phyloP scores from a whole-genome alignment of 73 alveolate species.

The Blepharisma stoltei region DNA sequence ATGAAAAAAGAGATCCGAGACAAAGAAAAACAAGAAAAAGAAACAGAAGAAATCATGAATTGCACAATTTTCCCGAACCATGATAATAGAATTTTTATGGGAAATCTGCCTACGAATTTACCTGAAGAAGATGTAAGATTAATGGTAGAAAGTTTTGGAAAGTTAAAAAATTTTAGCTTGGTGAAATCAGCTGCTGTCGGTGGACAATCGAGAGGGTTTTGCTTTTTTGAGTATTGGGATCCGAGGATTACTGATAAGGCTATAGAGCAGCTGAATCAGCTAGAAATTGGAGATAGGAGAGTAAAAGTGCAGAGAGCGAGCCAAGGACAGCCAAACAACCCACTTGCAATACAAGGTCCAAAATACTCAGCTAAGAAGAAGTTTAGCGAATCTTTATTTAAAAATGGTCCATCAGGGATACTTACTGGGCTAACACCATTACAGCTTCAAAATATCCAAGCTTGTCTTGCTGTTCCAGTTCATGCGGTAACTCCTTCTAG shows the following conservation, averaged over 20 bases:
- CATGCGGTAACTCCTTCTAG: conserved; percentile 21
- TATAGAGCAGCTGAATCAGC: conserved; percentile 71
- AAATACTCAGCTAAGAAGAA: background rate
- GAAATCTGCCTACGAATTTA: conserved; percentile 71
- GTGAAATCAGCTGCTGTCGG: conserved; percentile 63
- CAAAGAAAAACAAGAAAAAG: conserved; percentile 33
- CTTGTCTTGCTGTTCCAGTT: conserved; percentile 20
- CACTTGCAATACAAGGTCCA: conserved; percentile 9
- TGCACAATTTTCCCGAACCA: conserved; percentile 24
- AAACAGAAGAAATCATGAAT: conserved; percentile 39
- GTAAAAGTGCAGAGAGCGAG: conserved; percentile 74
- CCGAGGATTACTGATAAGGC: conserved; percentile 81
- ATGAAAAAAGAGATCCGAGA: conserved; percentile 43
- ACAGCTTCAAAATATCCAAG: conserved; percentile 24
- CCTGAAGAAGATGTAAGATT: conserved; percentile 72
- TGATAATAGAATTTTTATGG: conserved; percentile 78
- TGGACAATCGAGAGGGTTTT: conserved; percentile 67
- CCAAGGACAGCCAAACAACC: conserved; percentile 33
- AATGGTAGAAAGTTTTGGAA: conserved; percentile 83
- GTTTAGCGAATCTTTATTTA: conserved; percentile 13
- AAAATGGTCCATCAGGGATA: conserved; percentile 20
- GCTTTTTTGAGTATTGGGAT: conserved; percentile 84
- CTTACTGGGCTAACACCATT: conserved; percentile 12
- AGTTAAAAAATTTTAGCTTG: conserved; percentile 72
- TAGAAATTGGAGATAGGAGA: conserved; percentile 76